These are phyloP conservation scores for Fusarium globosum DNA, from an alignment of 2,329 filamentous ascomycete genomes.

Conservation along the genomic window DNA sequence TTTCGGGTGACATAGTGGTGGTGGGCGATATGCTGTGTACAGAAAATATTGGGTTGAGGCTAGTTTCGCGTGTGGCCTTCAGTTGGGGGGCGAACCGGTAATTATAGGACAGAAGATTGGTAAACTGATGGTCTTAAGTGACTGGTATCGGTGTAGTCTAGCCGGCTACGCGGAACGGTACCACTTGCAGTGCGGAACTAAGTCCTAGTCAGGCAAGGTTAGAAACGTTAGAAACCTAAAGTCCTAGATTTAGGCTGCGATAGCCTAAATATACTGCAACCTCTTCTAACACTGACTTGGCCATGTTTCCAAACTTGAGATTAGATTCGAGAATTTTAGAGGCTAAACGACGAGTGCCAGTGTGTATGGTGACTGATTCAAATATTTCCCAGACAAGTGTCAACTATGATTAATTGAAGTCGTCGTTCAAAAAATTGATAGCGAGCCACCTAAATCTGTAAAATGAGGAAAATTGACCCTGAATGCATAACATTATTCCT, in stretches of 20 bases:
- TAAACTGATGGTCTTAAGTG: background rate
- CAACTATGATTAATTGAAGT: too few species aligned
- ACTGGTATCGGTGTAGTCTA: fast-evolving
- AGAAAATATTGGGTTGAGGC: background rate
- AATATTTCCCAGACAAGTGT: too few species aligned
- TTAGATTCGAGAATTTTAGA: too few species aligned
- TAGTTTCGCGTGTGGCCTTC: fast-evolving
- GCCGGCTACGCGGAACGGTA: background rate
- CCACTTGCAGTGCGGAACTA: background rate
- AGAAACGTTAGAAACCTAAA: background rate
- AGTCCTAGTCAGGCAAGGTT: background rate
- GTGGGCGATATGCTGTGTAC: fast-evolving
- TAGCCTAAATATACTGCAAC: too few species aligned
- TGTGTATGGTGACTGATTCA: too few species aligned
- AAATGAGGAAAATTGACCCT: too few species aligned
- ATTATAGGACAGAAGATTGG: background rate
- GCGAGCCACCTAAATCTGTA: too few species aligned
- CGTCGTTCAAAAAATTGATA: too few species aligned
- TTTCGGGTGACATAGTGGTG: background rate
- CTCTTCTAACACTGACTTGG: too few species aligned
- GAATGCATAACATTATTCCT: too few species aligned
- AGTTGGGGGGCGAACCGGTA: background rate
- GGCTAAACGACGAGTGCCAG: too few species aligned
- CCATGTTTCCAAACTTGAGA: too few species aligned
- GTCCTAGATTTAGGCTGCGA: background rate